Evolutionary conservation across 495 filamentous ascomycete species (phyloP), one percentile per base, ranked within the genome.

Genomic region (Astrothelium subdiscretum): DNA sequence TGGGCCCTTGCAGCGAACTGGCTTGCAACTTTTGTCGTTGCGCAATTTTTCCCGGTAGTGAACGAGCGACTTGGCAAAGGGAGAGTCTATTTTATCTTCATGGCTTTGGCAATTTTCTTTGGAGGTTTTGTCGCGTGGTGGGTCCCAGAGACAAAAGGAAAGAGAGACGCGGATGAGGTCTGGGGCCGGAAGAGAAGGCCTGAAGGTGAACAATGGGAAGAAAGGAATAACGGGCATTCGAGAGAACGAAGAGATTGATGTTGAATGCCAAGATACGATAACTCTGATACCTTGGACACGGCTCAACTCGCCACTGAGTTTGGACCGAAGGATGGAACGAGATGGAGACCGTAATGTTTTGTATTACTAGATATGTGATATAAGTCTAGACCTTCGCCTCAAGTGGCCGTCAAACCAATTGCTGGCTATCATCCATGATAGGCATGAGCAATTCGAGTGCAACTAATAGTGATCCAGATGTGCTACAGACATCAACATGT

Each of bases 31-130:
- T 97, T 95, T 71, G 67, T 91, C 8, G 91, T 98, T 1, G 90
- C 91, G 0, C 90, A 94, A 69, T 92, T 95, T 73, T 97, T 97
- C 80, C 92, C 92, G 0, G 79, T 95, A 44, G 75, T 94, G 62
- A 94, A 95, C 67, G 77, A 84, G 63, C 80, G 78, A 0, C 73
- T 96, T 59, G 87, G 86, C 0, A 81, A 84, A 4, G 92, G 92
- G 0, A 87, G 85, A 79, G 87, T 91, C 0, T 97, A 92, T 71
- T 95, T 90, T 76, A 76, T 95, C 13, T 97, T 97, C 71, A 85
- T 90, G 0, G 86, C 69, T 1, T 77, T 94, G 64, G 89, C 90
- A 0, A 76, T 76, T 2, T 48, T 89, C 20, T 82, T 86, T 60
- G 85, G 82, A 0, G 35, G 72, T 1, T 92, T 95, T 68, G 84